Evolutionary conservation across 1,284 basidiomycete species (phyloP).

Genomic region (Trametes polyzona): DNA sequence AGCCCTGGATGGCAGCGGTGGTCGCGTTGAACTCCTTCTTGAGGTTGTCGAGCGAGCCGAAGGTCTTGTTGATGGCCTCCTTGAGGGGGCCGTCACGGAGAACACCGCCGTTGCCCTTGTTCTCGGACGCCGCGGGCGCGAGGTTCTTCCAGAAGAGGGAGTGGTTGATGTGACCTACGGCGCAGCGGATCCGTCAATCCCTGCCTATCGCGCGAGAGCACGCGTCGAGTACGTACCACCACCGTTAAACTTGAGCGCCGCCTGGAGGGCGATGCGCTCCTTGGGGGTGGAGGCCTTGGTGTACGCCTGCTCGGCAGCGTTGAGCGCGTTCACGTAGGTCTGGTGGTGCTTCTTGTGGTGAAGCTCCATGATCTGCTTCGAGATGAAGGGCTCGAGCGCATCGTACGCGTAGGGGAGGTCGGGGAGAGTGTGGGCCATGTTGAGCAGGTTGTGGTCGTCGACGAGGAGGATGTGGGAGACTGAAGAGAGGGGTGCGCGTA

Average conservation of each 20-base stretch:
- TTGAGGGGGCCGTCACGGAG: slow-evolving; percentile 78
- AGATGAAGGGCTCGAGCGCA: slow-evolving; percentile 80
- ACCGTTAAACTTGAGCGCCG: slow-evolving; percentile 91
- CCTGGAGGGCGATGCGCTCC: slow-evolving; percentile 85
- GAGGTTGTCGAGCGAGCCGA: slow-evolving; percentile 80
- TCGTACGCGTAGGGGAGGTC: slow-evolving; percentile 91
- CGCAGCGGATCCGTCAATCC: slow-evolving; percentile 4
- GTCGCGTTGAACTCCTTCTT: slow-evolving; percentile 83
- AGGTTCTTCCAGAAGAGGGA: slow-evolving; percentile 99
- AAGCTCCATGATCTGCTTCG: slow-evolving; percentile 85
- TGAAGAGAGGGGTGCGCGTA: slow-evolving; percentile 11
- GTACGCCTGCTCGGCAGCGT: slow-evolving; percentile 89
- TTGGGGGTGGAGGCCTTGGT: slow-evolving; percentile 68
- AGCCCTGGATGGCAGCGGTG: slow-evolving; percentile 86
- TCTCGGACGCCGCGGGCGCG: slow-evolving; percentile 60
- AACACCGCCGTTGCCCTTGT: slow-evolving; percentile 63
- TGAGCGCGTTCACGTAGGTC: slow-evolving; percentile 89
- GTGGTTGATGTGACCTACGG: slow-evolving; percentile 84
- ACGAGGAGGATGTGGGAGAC: slow-evolving; percentile 17
- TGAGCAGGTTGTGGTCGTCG: slow-evolving; percentile 5
- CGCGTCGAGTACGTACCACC: slow-evolving; percentile 58
- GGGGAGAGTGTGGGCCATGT: slow-evolving; percentile 72
- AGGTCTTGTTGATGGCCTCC: slow-evolving; percentile 81
- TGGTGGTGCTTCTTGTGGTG: slow-evolving; percentile 98
- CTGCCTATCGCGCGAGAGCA: background rate